Conservation (phyloP, 345 rosid genomes). For the Aegle marmelos region DNA sequence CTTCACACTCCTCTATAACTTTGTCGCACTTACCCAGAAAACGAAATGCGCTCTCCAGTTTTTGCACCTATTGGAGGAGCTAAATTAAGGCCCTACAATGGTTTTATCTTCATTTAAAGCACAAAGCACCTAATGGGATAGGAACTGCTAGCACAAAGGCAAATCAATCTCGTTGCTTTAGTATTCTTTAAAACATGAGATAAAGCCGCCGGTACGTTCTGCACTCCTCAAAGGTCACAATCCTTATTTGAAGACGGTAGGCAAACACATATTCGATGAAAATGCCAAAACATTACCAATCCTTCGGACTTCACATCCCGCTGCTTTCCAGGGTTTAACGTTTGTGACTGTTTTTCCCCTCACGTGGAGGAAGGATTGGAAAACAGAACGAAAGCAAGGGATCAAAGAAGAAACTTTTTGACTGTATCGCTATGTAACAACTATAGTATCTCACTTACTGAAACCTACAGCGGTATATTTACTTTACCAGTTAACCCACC, state of each 20-base stretch:
- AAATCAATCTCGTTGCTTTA: conserved; percentile 3
- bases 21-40: conserved; percentile 56
- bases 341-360: neutral
- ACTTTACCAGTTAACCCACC: neutral
- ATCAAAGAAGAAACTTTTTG: neutral
- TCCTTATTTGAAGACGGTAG: too few relatives aligned
- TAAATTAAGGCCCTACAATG: conserved; percentile 58
- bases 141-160: conserved; percentile 14
- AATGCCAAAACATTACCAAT: too few relatives aligned
- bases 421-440: neutral
- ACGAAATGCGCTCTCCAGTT: conserved; percentile 66
- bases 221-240: neutral
- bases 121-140: conserved; percentile 65
- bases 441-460: neutral
- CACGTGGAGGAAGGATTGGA: neutral
- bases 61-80: conserved; percentile 76
- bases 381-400: neutral
- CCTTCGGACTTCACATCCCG: too few relatives aligned
- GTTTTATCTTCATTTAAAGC: conserved; percentile 85
- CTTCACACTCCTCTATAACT: conserved; percentile 4
- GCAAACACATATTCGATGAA: too few relatives aligned
- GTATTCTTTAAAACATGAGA: neutral
- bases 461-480: neutral
- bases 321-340: too few relatives aligned
- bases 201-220: neutral